Evolutionary conservation across 1,284 basidiomycete species (phyloP).

Genomic region (Xanthoconium separans): DNA sequence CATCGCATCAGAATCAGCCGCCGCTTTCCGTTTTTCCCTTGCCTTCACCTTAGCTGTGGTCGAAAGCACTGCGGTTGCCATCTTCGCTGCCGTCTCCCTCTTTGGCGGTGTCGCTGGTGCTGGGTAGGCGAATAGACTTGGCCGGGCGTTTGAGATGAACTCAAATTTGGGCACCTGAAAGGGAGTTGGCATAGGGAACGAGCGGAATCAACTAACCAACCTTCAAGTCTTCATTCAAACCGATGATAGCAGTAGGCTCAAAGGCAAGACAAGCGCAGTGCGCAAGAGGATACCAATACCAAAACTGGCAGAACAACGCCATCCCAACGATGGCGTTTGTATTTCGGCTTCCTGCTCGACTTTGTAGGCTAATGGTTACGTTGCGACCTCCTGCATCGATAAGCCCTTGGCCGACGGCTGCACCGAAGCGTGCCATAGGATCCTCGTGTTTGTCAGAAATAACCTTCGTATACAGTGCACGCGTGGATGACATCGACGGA

Average conservation of each 20-base stretch:
- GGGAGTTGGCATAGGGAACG: conserved; percentile 3
- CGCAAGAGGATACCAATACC: conserved; percentile 99
- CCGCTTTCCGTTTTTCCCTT: conserved; percentile 86
- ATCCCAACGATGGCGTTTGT: conserved; percentile 94
- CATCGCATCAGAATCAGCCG: conserved; percentile 76
- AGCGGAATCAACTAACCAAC: conserved; percentile 39
- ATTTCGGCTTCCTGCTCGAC: conserved; percentile 86
- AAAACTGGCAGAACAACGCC: conserved; percentile 96
- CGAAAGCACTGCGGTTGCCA: conserved; percentile 89
- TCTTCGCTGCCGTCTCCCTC: conserved; percentile 87
- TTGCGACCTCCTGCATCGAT: conserved; percentile 97
- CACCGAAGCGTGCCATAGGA: conserved; percentile 95
- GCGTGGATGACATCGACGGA: conserved; percentile 76
- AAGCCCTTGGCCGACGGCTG: conserved; percentile 90
- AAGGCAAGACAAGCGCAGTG: conserved; percentile 91
- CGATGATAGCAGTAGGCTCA: conserved; percentile 92
- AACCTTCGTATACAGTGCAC: conserved; percentile 84
- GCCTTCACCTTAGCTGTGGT: conserved; percentile 95
- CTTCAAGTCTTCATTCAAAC: conserved; percentile 81
- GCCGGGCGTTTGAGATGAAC: conserved; percentile 83
- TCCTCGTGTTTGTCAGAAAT: conserved; percentile 96
- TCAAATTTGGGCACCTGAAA: conserved; percentile 85
- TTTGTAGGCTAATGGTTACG: conserved; percentile 89
- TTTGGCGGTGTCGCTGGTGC: conserved; percentile 81
- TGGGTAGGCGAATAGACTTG: conserved; percentile 90